Conservation (phyloP, 441 rosid species). For the Gossypium lobatum region DNA sequence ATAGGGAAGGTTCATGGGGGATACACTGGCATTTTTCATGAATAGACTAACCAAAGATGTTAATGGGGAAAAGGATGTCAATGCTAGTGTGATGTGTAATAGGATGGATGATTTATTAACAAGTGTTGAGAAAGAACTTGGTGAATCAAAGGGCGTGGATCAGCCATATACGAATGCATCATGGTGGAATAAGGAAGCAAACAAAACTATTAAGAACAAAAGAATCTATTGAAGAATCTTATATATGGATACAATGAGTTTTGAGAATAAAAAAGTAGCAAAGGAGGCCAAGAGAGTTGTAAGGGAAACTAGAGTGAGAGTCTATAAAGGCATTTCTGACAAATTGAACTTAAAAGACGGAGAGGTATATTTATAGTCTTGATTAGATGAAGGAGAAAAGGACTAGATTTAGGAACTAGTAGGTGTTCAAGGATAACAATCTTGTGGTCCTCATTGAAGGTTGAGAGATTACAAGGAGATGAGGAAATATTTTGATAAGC, state of each 20-base stretch:
- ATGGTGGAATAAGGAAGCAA: neutral
- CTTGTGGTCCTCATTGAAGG: neutral
- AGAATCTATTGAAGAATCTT: neutral
- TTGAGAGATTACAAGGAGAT: neutral
- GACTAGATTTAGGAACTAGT: neutral
- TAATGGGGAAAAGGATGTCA: neutral
- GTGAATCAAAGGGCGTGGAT: neutral
- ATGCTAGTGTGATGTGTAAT: neutral
- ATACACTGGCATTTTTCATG: neutral
- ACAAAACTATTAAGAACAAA: neutral
- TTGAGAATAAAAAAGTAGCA: neutral
- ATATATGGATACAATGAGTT: neutral
- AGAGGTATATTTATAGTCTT: neutral
- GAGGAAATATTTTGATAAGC: neutral
- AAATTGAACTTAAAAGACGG: neutral
- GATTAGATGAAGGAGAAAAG: neutral
- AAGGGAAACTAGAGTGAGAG: neutral
- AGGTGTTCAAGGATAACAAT: neutral
- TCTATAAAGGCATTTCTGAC: neutral
- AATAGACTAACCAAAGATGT: neutral
- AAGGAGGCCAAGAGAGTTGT: neutral
- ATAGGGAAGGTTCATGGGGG: neutral
- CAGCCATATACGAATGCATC: neutral
- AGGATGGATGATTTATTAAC: neutral
- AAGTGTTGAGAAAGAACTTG: neutral